Conservation (phyloP, 495 filamentous ascomycete genomes). For the Neurospora discreta region DNA sequence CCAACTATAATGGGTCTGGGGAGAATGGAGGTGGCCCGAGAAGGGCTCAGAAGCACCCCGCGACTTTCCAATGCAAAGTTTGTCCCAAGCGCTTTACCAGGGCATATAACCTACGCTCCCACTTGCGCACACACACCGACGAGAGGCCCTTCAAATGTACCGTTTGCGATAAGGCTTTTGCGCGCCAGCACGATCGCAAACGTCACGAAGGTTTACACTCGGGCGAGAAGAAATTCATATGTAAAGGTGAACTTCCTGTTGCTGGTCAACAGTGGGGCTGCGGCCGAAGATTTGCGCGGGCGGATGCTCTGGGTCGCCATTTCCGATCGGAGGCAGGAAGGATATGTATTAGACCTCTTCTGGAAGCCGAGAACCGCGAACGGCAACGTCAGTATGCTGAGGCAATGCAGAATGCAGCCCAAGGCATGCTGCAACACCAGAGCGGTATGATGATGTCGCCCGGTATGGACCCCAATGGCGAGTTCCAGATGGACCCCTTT, state of each 20-base stretch:
- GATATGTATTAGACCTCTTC: conserved; percentile 88
- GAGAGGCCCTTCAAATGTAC: conserved; percentile 92
- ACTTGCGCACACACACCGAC: conserved; percentile 84
- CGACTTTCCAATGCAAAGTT: conserved; percentile 76
- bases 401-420: conserved; percentile 40
- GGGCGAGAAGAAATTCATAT: conserved; percentile 95
- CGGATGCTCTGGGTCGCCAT: conserved; percentile 91
- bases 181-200: conserved; percentile 87
- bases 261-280: conserved; percentile 83
- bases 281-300: conserved; percentile 83
- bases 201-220: conserved; percentile 84
- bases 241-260: conserved; percentile 70
- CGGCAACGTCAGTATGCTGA: conserved; percentile 51
- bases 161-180: conserved; percentile 93
- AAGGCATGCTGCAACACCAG: conserved; percentile 34
- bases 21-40: conserved; percentile 43
- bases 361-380: conserved; percentile 82
- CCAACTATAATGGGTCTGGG: conserved; percentile 54
- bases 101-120: conserved; percentile 84
- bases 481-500: conserved; percentile 46
- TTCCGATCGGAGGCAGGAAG: conserved; percentile 93
- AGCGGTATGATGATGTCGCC: conserved; percentile 30
- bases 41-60: conserved; percentile 89
- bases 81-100: conserved; percentile 84
- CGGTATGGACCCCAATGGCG: conserved; percentile 32